Evolutionary conservation across 805 yeast genomes (phyloP).

Genomic region (Lipomyces yamadae): DNA sequence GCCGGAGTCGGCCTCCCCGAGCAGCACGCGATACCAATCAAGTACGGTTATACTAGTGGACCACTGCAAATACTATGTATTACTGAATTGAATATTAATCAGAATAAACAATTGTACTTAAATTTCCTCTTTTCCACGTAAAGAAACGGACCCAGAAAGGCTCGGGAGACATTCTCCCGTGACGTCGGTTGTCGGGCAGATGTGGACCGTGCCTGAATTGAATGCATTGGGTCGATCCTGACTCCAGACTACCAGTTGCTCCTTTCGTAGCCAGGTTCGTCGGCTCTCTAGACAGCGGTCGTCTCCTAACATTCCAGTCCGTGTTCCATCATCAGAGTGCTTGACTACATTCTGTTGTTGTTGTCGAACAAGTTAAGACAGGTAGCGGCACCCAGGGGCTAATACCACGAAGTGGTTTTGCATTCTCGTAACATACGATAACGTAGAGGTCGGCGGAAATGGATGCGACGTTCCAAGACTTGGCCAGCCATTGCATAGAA

Average conservation of each 20-base stretch:
- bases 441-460: constrained; percentile 9
- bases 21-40: no score
- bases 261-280: not conserved
- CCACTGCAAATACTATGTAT: not conserved
- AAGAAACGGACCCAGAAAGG: not conserved
- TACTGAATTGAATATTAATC: not conserved
- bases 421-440: not conserved
- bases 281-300: not conserved
- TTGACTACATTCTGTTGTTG: not conserved
- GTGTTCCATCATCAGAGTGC: not conserved
- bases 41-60: not conserved
- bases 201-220: not conserved
- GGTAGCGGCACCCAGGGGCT: not conserved
- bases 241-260: not conserved
- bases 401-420: not conserved
- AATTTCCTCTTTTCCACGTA: not conserved
- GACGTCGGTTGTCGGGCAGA: not conserved
- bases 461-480: constrained; percentile 27
- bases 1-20: not conserved
- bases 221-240: not conserved
- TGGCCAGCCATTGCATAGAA: constrained; percentile 25
- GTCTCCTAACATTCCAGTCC: not conserved
- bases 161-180: not conserved
- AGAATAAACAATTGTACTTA: not conserved
- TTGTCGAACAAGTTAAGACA: not conserved